Conservation (phyloP, 768 basidiomycete genomes). For the Paxillus ammoniavirescens region DNA sequence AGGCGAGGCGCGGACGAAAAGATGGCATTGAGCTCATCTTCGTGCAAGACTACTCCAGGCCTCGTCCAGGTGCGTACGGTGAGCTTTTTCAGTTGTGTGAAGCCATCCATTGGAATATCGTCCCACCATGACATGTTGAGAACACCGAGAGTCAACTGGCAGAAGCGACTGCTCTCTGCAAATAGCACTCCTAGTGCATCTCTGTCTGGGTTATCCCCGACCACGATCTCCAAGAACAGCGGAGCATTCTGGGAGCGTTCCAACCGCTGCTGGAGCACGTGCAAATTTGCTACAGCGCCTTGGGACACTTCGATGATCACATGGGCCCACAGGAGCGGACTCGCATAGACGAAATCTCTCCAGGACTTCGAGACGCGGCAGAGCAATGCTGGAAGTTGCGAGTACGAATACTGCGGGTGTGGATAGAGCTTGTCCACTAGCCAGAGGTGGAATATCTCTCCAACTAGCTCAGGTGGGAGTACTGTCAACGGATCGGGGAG, state of each 20-base stretch:
- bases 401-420: no score
- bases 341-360: no score
- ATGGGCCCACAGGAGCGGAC: no score
- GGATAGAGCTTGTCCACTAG: not conserved
- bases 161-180: not conserved
- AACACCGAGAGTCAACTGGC: not conserved
- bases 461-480: not conserved
- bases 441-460: not conserved
- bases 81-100: not conserved
- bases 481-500: not conserved
- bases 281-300: not conserved
- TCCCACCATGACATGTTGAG: not conserved
- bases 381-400: no score
- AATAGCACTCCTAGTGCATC: not conserved
- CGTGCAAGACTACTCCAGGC: not conserved
- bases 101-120: not conserved
- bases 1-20: not conserved
- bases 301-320: no score
- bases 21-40: not conserved
- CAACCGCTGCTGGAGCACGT: not conserved
- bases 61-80: not conserved
- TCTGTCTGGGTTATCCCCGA: not conserved
- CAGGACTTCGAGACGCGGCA: no score
- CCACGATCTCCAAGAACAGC: not conserved
- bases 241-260: not conserved